Percentiles rank a stretch among this genome's conserved stretches.
phyloP scores from a whole-genome alignment of 352 stramenopile species.

The Phytophthora pseudosyringae region DNA sequence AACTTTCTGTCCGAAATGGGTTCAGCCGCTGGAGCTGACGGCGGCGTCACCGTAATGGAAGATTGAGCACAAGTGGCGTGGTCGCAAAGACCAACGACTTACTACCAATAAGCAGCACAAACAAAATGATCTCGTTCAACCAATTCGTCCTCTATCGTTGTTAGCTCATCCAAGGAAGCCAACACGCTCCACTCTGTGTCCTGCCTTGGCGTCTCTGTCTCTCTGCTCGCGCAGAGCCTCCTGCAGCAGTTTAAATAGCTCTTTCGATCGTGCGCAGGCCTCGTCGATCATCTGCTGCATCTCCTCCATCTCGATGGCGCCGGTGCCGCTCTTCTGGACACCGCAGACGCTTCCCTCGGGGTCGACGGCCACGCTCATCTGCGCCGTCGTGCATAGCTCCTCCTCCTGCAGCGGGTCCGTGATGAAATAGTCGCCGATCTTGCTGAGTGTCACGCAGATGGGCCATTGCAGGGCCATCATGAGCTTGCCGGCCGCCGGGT shows the following conservation, averaged over 20 bases:
- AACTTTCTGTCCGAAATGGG: constrained; percentile 82
- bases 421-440: constrained; percentile 75
- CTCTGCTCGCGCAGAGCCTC: constrained; percentile 57
- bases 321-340: constrained; percentile 76
- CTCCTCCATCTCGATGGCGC: constrained; percentile 74
- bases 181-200: constrained; percentile 62
- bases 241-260: constrained; percentile 69
- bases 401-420: constrained; percentile 77
- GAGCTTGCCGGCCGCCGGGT: constrained; percentile 62
- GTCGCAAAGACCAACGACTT: not conserved
- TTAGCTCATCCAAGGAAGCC: constrained; percentile 62
- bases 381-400: constrained; percentile 75
- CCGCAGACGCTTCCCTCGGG: constrained; percentile 64
- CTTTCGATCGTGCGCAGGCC: constrained; percentile 62
- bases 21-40: constrained; percentile 12
- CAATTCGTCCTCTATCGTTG: constrained; percentile 11
- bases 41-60: constrained; percentile 45
- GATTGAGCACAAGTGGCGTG: constrained; percentile 31
- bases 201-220: constrained; percentile 48
- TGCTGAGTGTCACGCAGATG: constrained; percentile 78
- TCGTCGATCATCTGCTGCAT: constrained; percentile 86
- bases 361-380: constrained; percentile 79
- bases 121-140: constrained; percentile 6
- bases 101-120: constrained; percentile 2
- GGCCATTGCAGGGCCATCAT: constrained; percentile 68